Conservation (phyloP, 495 filamentous ascomycete species). For the Lophium mytilinum region DNA sequence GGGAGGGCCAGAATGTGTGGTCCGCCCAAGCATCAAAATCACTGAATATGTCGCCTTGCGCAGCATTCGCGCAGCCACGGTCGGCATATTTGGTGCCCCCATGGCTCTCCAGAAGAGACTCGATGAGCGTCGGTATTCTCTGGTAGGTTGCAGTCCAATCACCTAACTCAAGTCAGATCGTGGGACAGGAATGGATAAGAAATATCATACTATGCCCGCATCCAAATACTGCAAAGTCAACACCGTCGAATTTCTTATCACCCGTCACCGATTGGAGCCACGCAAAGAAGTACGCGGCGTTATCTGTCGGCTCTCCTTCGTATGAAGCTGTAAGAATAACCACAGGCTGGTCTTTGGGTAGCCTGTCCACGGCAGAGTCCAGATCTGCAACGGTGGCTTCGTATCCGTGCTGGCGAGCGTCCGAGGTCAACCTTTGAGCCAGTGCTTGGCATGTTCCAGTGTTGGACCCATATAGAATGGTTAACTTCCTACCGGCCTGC, state of each 20-base stretch:
- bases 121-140: conserved; percentile 52
- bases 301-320: conserved; percentile 63
- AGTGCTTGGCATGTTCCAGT: conserved; percentile 65
- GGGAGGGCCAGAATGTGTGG: conserved; percentile 55
- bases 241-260: conserved; percentile 1
- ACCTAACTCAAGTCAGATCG: neutral
- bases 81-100: conserved; percentile 51
- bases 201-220: conserved; percentile 35
- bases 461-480: conserved; percentile 63
- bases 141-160: conserved; percentile 67
- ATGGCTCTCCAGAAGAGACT: conserved; percentile 29
- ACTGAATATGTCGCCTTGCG: conserved; percentile 55
- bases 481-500: conserved; percentile 37
- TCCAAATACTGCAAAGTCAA: conserved; percentile 52
- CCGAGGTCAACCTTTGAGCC: conserved; percentile 50
- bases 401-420: conserved; percentile 49
- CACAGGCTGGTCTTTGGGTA: conserved; percentile 54
- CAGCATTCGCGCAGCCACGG: conserved; percentile 54
- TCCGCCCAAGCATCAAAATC: conserved; percentile 60
- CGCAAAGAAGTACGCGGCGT: conserved; percentile 55
- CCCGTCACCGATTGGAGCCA: conserved; percentile 46
- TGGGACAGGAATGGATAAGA: neutral
- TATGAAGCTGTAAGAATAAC: conserved; percentile 59
- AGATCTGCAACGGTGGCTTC: conserved; percentile 46
- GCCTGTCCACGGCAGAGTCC: conserved; percentile 50